These are phyloP conservation scores for Blastomyces gilchristii DNA, from an alignment of 2,329 filamentous ascomycete genomes.

Conservation along the genomic window DNA sequence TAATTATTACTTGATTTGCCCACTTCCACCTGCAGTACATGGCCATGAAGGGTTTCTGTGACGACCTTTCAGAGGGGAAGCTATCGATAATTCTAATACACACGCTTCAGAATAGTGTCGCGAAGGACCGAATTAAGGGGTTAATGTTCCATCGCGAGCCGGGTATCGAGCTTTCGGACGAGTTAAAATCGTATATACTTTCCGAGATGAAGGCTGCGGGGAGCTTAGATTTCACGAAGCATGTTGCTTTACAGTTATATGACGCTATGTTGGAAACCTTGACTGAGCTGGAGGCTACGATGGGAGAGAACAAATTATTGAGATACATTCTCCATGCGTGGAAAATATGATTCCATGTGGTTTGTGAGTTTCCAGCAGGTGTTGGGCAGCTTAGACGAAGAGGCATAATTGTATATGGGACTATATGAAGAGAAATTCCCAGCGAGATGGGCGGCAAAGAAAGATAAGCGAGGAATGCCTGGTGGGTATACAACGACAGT, in stretches of 20 bases:
- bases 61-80: conserved; percentile 37
- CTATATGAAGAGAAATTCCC: too few species aligned
- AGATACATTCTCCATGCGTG: not conserved
- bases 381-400: too few species aligned
- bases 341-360: not conserved
- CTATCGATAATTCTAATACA: conserved; percentile 23
- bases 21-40: conserved; percentile 22
- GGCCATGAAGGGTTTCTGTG: conserved; percentile 32
- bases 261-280: conserved; percentile 2
- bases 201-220: conserved; percentile 8
- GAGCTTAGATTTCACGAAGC: conserved; percentile 8
- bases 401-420: too few species aligned
- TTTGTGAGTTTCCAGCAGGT: not conserved
- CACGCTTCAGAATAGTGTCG: not conserved
- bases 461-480: too few species aligned
- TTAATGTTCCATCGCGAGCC: not conserved
- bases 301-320: not conserved
- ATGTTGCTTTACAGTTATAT: not conserved
- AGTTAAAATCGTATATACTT: conserved; percentile 8
- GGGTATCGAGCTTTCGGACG: not conserved
- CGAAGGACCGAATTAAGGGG: not conserved
- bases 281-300: not conserved
- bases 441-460: too few species aligned
- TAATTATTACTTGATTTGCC: not conserved
- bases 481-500: too few species aligned